Base-by-base conservation (phyloP, 371 early-diverging fungal species). In the Blyttiomyces sp. region DNA sequence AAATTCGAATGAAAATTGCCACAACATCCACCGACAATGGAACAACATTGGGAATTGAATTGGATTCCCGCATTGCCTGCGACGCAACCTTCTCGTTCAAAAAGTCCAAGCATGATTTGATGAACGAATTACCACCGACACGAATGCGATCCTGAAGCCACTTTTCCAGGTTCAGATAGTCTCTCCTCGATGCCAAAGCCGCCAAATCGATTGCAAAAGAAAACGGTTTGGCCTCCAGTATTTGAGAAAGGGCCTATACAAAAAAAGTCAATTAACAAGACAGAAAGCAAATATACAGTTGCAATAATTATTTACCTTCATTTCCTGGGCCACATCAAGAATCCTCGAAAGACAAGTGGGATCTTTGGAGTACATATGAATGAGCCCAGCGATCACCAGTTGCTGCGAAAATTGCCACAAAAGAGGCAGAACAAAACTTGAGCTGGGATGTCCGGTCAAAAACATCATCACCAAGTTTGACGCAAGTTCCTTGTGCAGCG, bases 201-300 rank as follows among this genome's bases (percentile, higher is more conserved):
- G 93, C 93, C 28, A 94, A 69, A 50, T 93, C 94, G 46, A 94
- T 88, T 0, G 90, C 71, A 66, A 93, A 93, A 13, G 75, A 64
- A 59, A 81, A 88, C 0, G 86, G 82, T 55, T 86, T 84, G 17
- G 80, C 71, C 49, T 89, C 88, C 36, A 94, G 77, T 32, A 94
- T 82, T 39, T 76, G 75, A 26, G 85, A 71, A 17, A 94, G 70
- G 4, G 89, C 84, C 89, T 90, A 57, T 4, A 43, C 39, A 30
- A 34, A 53, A 17, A 39, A 57, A 6, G 45, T 51, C 31, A 23
- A 26, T 16, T n/a, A n/a, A n/a, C n/a, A n/a, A n/a, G n/a, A n/a
- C n/a, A n/a, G n/a, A n/a, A n/a, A 28, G 19, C 23, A 21, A 13
- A 17, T 35, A n/a, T n/a, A n/a, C n/a, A n/a, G n/a, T n/a, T n/a